A percentile compares a stretch with the other conserved stretches of the same genome.
These are phyloP conservation scores for Volvox reticuliferus DNA, from an alignment of 139 green algal genomes.

Conservation along the genomic window DNA sequence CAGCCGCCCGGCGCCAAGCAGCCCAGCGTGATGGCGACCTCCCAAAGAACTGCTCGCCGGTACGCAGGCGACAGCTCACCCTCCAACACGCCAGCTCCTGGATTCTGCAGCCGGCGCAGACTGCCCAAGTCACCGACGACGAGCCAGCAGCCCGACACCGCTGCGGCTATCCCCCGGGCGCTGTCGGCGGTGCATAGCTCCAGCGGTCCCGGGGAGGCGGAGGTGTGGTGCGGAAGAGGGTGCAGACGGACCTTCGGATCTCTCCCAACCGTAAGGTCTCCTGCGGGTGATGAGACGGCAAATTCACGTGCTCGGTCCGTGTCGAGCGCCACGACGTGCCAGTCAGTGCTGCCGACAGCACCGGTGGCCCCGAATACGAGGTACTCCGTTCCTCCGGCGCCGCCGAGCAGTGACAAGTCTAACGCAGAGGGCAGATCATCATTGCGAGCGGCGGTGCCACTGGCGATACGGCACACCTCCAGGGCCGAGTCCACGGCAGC, in stretches of 20 bases:
- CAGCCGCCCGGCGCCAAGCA: slow-evolving; percentile 52
- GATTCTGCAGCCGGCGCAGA: background rate
- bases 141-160: background rate
- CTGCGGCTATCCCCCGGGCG: background rate
- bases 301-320: background rate
- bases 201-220: background rate
- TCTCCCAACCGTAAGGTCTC: background rate
- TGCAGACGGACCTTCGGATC: background rate
- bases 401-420: slow-evolving; percentile 14
- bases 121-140: slow-evolving; percentile 28
- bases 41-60: slow-evolving; percentile 56
- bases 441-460: background rate
- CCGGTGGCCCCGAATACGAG: background rate
- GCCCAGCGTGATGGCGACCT: slow-evolving; percentile 38
- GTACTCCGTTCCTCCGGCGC: slow-evolving; percentile 12
- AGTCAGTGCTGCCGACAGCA: background rate
- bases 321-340: background rate
- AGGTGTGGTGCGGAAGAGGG: background rate
- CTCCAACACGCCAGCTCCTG: background rate
- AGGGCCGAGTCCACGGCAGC: slow-evolving; percentile 53
- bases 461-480: slow-evolving; percentile 22
- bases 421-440: background rate
- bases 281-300: background rate
- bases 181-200: background rate
- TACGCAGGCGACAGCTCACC: slow-evolving; percentile 45